These are phyloP conservation scores for Beauveria varroae DNA, from an alignment of 2,329 filamentous ascomycete genomes.

Conservation along the genomic window DNA sequence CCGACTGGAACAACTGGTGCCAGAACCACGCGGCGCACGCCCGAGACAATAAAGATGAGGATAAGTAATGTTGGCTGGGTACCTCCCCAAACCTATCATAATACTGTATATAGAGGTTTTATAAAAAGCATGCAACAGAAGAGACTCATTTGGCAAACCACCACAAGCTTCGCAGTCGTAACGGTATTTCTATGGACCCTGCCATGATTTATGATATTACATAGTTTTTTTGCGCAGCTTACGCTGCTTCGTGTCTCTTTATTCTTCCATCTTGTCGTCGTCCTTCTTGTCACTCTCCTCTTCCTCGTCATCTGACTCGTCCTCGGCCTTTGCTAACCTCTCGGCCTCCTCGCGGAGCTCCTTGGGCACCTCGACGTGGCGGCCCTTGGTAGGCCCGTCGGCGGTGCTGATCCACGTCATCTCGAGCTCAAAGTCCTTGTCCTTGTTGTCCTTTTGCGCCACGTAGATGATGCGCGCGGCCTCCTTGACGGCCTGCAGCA, in stretches of 20 bases:
- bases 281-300: conserved; percentile 53
- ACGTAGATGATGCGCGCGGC: conserved; percentile 95
- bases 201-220: conserved; percentile 27
- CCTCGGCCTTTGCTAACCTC: conserved; percentile 79
- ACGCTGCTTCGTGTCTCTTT: conserved; percentile 25
- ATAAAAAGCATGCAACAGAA: not conserved
- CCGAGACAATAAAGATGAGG: conserved; percentile 13
- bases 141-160: not conserved
- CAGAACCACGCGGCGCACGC: conserved; percentile 37
- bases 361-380: conserved; percentile 89
- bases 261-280: conserved; percentile 87
- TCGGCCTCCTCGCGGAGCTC: conserved; percentile 87
- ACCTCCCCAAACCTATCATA: not conserved
- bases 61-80: not conserved
- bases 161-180: conserved; percentile 23
- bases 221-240: conserved; percentile 15
- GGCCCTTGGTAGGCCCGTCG: conserved; percentile 83
- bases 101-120: not conserved
- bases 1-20: conserved; percentile 70
- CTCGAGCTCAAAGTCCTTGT: conserved; percentile 98
- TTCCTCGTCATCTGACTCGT: conserved; percentile 83
- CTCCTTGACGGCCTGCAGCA: conserved; percentile 89
- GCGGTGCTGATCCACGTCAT: conserved; percentile 94
- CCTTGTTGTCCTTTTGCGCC: conserved; percentile 97
- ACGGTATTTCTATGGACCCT: not conserved